phyloP scores from a whole-genome alignment of 441 rosid species.

The Bruguiera hainesii region DNA sequence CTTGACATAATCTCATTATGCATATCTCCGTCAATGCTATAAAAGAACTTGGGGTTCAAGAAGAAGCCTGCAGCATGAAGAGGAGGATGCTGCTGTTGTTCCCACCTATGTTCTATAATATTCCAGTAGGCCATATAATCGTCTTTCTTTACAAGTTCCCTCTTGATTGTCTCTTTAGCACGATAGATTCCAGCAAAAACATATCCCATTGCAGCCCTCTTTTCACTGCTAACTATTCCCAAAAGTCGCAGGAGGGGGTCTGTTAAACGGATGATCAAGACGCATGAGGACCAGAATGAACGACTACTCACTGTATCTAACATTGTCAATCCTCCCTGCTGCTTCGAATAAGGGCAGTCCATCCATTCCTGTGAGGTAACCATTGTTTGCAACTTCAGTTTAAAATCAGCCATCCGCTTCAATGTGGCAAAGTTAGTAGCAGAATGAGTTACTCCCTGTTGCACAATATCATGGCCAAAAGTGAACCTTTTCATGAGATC shows the following conservation, averaged over 20 bases:
- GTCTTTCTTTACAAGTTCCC: constrained; percentile 58
- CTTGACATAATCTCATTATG: constrained; percentile 60
- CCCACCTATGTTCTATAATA: constrained; percentile 78
- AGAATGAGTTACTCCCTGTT: constrained; percentile 47
- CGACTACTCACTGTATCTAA: constrained; percentile 58
- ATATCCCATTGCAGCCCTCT: constrained; percentile 86
- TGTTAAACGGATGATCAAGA: constrained; percentile 46
- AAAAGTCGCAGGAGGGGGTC: constrained; percentile 65
- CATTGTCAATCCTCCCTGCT: constrained; percentile 63
- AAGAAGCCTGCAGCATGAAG: constrained; percentile 87
- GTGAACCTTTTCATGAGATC: constrained; percentile 74
- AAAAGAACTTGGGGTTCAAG: constrained; percentile 89
- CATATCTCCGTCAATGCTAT: constrained; percentile 61
- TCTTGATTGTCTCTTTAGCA: constrained; percentile 79
- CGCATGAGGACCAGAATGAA: constrained; percentile 72
- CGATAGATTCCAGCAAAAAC: constrained; percentile 75
- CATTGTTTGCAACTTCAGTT: constrained; percentile 72
- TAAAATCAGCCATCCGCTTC: constrained; percentile 53
- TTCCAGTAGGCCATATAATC: constrained; percentile 78
- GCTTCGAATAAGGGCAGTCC: constrained; percentile 62
- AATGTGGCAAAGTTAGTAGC: constrained; percentile 74
- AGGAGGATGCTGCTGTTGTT: constrained; percentile 61
- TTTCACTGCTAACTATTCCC: constrained; percentile 49
- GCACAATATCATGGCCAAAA: constrained; percentile 69
- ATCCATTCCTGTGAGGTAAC: constrained; percentile 89